phyloP scores from a whole-genome alignment of 108 stramenopile species.

The Skeletonema menzelii region DNA sequence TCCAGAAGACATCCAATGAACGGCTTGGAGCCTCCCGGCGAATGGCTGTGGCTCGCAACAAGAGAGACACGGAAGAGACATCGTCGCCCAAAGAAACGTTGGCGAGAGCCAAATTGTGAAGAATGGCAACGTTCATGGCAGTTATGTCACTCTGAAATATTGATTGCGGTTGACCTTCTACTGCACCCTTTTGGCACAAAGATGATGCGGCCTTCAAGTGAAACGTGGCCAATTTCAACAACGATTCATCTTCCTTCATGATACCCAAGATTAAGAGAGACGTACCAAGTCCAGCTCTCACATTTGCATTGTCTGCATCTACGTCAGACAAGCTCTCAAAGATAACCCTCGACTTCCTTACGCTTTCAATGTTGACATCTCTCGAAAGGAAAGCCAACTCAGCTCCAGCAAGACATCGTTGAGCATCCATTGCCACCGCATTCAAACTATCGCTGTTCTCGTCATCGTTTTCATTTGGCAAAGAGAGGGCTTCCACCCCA shows the following conservation, averaged over 20 bases:
- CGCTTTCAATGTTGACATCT: not conserved
- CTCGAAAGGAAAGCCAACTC: not conserved
- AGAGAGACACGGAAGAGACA: slow-evolving; percentile 11
- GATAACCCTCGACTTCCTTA: not conserved
- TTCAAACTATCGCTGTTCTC: not conserved
- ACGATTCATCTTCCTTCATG: slow-evolving; percentile 12
- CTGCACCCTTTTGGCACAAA: not conserved
- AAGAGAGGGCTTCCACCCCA: not conserved
- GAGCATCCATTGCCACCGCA: not conserved
- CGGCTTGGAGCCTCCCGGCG: not conserved
- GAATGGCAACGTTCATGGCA: slow-evolving; percentile 23
- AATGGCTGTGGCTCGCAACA: slow-evolving; percentile 29
- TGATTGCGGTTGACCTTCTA: not conserved
- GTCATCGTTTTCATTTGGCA: not conserved
- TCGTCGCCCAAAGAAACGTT: slow-evolving; percentile 31
- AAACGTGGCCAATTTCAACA: slow-evolving; percentile 31
- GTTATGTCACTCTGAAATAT: slow-evolving; percentile 6
- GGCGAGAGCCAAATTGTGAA: slow-evolving; percentile 37
- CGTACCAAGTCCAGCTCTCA: slow-evolving; percentile 34
- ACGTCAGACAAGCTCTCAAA: not conserved
- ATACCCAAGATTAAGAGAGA: slow-evolving; percentile 33
- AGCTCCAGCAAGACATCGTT: not conserved
- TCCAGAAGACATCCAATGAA: slow-evolving; percentile 13
- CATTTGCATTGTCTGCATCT: slow-evolving; percentile 16
- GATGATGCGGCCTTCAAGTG: slow-evolving; percentile 38